A percentile compares a stretch with the other conserved stretches of the same genome.
These are phyloP conservation scores for Epicoccum sorghinum DNA, from an alignment of 2,329 filamentous ascomycete genomes.

Conservation along the genomic window DNA sequence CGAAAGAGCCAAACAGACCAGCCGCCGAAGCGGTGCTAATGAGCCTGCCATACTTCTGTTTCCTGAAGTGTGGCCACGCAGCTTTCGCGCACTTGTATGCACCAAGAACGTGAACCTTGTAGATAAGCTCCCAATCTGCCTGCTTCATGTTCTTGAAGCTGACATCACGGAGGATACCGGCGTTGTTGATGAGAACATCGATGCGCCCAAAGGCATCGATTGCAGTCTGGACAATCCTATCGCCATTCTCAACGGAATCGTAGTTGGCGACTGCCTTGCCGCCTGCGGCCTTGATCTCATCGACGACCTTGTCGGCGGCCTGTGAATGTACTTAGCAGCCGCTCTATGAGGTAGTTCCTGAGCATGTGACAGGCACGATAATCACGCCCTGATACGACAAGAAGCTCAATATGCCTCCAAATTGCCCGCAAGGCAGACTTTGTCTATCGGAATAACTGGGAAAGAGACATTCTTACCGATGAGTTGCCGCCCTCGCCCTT, in stretches of 20 bases:
- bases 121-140: conserved; percentile 93
- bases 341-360: background rate
- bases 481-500: conserved; percentile 88
- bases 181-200: conserved; percentile 97
- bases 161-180: conserved; percentile 90
- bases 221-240: conserved; percentile 90
- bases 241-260: conserved; percentile 90
- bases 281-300: conserved; percentile 83
- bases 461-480: conserved; percentile 66
- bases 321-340: conserved; percentile 45
- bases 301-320: conserved; percentile 82
- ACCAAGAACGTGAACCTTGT: conserved; percentile 89
- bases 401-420: background rate
- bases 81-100: conserved; percentile 95
- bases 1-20: conserved; percentile 93
- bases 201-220: conserved; percentile 83
- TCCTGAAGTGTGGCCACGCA: conserved; percentile 96
- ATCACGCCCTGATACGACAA: background rate
- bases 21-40: conserved; percentile 98
- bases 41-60: conserved; percentile 96
- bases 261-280: conserved; percentile 98
- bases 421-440: background rate
- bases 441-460: no score
- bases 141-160: conserved; percentile 99
- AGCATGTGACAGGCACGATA: conserved; percentile 4